phyloP scores from a whole-genome alignment of 306 rosid genomes.

The Vigna radiata region DNA sequence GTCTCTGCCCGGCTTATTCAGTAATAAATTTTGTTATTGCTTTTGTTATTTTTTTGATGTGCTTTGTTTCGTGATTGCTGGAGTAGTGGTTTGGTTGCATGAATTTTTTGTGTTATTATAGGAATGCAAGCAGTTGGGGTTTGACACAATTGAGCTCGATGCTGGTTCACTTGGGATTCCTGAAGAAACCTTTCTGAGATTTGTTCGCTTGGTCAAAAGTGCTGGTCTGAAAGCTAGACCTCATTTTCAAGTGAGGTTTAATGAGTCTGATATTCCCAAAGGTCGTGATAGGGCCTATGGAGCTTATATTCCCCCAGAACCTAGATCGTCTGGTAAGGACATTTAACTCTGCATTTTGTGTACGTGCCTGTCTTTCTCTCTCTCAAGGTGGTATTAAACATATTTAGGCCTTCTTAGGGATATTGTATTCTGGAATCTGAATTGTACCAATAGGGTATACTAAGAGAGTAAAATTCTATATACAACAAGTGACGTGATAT shows the following conservation, averaged over 20 bases:
- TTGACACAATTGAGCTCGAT: slow-evolving; percentile 83
- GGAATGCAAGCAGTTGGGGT: slow-evolving; percentile 94
- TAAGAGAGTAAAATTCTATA: not conserved
- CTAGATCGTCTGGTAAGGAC: slow-evolving; percentile 77
- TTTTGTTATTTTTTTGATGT: not conserved
- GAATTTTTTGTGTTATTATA: slow-evolving; percentile 33
- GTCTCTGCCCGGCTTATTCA: slow-evolving; percentile 47
- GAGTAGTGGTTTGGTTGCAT: not conserved
- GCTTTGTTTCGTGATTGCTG: not conserved
- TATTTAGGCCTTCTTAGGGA: not conserved
- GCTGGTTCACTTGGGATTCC: slow-evolving; percentile 74
- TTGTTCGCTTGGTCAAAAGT: slow-evolving; percentile 78
- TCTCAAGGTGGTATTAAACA: slow-evolving; percentile 13
- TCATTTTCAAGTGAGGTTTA: slow-evolving; percentile 75
- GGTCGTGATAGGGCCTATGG: slow-evolving; percentile 81
- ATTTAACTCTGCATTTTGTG: not conserved
- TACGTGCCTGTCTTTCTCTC: not conserved
- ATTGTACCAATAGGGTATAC: not conserved
- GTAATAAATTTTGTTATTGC: no score
- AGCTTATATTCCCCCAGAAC: slow-evolving; percentile 70
- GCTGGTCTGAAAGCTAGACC: slow-evolving; percentile 83
- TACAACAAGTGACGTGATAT: not conserved
- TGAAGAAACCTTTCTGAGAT: slow-evolving; percentile 84
- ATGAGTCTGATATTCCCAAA: slow-evolving; percentile 78
- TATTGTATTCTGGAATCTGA: slow-evolving; percentile 16